Evolutionary conservation across 1,284 basidiomycete species (phyloP), one percentile per base, ranked within the genome.

Genomic region (Tremellales sp.): DNA sequence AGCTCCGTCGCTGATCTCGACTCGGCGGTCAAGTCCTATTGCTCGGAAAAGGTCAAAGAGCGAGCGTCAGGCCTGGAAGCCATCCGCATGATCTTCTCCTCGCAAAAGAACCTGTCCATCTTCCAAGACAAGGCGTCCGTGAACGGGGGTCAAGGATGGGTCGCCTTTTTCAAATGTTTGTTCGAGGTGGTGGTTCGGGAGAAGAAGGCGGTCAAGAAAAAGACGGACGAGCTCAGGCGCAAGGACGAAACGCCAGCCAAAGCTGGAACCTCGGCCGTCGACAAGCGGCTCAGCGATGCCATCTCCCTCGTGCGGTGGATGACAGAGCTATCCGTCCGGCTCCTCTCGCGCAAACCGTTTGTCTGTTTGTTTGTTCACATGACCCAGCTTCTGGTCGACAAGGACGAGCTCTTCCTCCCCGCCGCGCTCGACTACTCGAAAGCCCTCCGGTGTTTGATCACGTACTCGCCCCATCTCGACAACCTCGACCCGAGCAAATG

Each of bases 401-500:
- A 77, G 10, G 77, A 78, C 22, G 58, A 51, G 14, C 75, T 94
- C 8, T 78, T 85, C 43, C 63, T 76, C 6, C 81, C 82, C 0
- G 77, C 91, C 5, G 82, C 86, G 3, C 71, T 88, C 50, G 82
- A 91, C 65, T 95, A 91, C 65, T 76, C 85, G 50, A 91, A 93
- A 65, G 78, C 86, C 0, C 75, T 94, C 28, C 79, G 81, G 33
- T 76, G 75, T 39, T 65, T 87, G 3, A 74, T 90, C 35, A 72
- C 73, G 41, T 84, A 82, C 64, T 70, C 74, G 2, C 84, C 87
- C 1, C 92, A 97, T 68, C 75, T 92, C 41, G 84, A 92, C 26
- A 81, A 86, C 57, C 66, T 94, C 25, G 81, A 82, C 8, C 74
- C 77, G 13, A 70, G 75, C 0, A 74, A 68, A 33, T 97, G 93